phyloP scores from a whole-genome alignment of 1,139 yeast species.

The Pneumocystis sp. region DNA sequence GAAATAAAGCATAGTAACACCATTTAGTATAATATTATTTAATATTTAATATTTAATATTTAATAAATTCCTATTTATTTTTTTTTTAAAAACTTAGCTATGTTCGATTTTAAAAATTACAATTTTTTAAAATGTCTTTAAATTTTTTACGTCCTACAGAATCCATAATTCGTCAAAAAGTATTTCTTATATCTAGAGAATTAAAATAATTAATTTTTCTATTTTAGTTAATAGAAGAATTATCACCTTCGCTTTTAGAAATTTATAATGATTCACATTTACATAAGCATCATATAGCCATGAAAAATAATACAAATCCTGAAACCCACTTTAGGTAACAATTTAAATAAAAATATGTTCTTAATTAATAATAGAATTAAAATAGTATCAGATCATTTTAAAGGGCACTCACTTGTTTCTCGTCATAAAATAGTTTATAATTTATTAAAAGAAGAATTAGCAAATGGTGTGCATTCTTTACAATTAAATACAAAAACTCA shows the following conservation, averaged over 20 bases:
- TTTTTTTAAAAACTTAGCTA: too few relatives aligned
- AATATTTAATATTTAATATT: background rate
- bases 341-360: background rate
- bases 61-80: background rate
- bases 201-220: background rate
- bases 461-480: constrained; percentile 71
- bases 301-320: constrained; percentile 46
- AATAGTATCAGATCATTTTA: constrained; percentile 55
- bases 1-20: background rate
- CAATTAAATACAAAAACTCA: constrained; percentile 75
- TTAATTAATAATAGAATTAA: background rate
- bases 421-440: constrained; percentile 69
- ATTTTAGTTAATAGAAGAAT: constrained; percentile 5
- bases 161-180: background rate
- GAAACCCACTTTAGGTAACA: constrained; percentile 60
- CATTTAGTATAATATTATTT: background rate
- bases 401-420: constrained; percentile 51
- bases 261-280: constrained; percentile 71
- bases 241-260: constrained; percentile 26
- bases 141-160: background rate
- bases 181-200: background rate
- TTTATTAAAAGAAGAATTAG: constrained; percentile 57
- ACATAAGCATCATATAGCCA: constrained; percentile 79
- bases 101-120: too few relatives aligned
- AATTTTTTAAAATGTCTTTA: background rate